Evolutionary conservation across 2,329 filamentous ascomycete species (phyloP).

Genomic region (Verticillium dahliae): DNA sequence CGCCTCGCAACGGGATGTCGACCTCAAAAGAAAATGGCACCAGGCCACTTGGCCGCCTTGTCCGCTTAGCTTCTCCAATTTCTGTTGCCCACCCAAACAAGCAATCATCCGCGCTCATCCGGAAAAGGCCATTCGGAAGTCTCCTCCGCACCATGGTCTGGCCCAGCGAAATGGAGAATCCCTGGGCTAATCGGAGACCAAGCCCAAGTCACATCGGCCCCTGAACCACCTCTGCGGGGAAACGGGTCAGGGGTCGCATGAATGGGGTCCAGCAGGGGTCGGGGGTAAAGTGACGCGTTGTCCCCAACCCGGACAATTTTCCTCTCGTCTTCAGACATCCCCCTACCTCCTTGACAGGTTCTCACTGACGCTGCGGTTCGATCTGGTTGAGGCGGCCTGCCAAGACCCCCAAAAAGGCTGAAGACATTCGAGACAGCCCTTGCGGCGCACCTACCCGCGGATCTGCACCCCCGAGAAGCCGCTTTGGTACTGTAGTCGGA

Average conservation of each 20-base stretch:
- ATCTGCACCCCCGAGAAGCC: neutral
- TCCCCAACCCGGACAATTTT: neutral
- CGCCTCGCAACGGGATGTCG: neutral
- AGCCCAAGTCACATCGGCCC: neutral
- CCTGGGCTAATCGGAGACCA: neutral
- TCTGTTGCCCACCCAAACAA: neutral
- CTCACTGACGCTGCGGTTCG: neutral
- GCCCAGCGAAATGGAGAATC: neutral
- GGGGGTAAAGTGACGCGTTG: neutral
- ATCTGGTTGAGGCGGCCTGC: neutral
- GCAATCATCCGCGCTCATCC: neutral
- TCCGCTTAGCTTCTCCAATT: neutral
- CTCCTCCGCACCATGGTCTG: neutral
- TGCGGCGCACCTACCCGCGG: neutral
- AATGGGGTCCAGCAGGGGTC: neutral
- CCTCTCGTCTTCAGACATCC: neutral
- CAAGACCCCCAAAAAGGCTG: neutral
- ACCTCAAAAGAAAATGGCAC: neutral
- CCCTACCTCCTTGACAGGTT: neutral
- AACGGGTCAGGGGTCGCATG: neutral
- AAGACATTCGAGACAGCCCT: neutral
- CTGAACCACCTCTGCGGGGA: neutral
- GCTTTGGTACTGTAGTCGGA: neutral
- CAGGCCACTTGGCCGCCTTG: neutral
- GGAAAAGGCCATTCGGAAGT: slow-evolving; percentile 2